Conservation (phyloP, 371 early-diverging fungal genomes). For the Entomophthora muscae region DNA sequence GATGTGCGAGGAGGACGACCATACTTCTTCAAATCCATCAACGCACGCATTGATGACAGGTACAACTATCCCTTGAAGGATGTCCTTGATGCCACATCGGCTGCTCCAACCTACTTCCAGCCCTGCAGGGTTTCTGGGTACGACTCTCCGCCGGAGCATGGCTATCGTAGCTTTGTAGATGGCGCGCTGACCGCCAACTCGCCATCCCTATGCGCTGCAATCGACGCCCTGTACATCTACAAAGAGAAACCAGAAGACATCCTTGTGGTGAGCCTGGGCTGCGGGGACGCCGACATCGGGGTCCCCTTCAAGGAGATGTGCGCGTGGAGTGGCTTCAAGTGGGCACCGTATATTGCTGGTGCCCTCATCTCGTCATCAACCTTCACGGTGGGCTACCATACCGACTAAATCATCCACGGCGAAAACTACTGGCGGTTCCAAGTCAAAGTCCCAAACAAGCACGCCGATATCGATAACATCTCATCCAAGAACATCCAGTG, state of each 20-base stretch:
- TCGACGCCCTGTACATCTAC: not conserved
- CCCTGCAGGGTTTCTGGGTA: not conserved
- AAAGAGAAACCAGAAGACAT: too few relatives aligned
- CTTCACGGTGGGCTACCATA: not conserved
- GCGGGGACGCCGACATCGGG: not conserved
- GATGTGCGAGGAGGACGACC: conserved; percentile 1
- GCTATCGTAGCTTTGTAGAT: too few relatives aligned
- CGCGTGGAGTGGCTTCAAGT: not conserved
- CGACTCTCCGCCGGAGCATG: not conserved
- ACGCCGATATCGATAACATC: not conserved
- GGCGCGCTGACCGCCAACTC: conserved; percentile 6
- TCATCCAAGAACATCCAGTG: not conserved
- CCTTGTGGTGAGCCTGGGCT: too few relatives aligned
- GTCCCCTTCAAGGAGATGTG: not conserved
- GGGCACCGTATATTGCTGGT: not conserved
- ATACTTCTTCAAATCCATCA: not conserved
- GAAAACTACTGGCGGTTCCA: not conserved
- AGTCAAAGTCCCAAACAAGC: not conserved
- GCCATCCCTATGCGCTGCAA: conserved; percentile 3
- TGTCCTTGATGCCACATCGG: too few relatives aligned
- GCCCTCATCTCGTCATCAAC: not conserved
- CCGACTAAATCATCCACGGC: not conserved
- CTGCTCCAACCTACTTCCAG: too few relatives aligned
- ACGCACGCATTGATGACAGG: not conserved
- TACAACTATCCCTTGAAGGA: conserved; percentile 1